phyloP scores from a whole-genome alignment of 1,284 basidiomycete species.

The Athelia sp. region DNA sequence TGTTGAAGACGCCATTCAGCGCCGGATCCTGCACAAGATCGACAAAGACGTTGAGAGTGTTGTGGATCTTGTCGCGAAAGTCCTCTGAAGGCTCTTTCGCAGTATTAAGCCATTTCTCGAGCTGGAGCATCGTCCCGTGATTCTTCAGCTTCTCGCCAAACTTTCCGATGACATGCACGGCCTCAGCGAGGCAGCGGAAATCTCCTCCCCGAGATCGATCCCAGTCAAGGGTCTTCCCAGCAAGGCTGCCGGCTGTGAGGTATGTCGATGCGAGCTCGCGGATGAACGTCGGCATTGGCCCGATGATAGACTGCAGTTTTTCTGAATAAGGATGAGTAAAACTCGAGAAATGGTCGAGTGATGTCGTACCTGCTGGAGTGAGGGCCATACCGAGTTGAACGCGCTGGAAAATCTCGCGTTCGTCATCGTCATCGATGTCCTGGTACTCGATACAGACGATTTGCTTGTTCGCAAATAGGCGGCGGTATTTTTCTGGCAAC shows the following conservation, averaged over 20 bases:
- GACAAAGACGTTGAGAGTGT: conserved; percentile 41
- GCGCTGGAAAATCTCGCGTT: conserved; percentile 78
- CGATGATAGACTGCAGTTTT: conserved; percentile 60
- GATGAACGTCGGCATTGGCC: conserved; percentile 47
- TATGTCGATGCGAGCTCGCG: conserved; percentile 44
- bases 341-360: background rate
- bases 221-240: conserved; percentile 44
- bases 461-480: conserved; percentile 59
- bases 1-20: conserved; percentile 27
- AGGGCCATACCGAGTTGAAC: conserved; percentile 76
- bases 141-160: conserved; percentile 27
- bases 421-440: conserved; percentile 50
- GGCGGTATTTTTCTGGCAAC: conserved; percentile 45
- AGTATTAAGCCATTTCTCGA: conserved; percentile 53
- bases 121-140: conserved; percentile 29
- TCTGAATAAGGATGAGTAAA: conserved; percentile 27
- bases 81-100: conserved; percentile 22
- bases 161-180: conserved; percentile 45
- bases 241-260: conserved; percentile 35
- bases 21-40: conserved; percentile 29
- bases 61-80: conserved; percentile 30
- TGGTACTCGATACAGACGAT: conserved; percentile 71
- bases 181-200: conserved; percentile 55
- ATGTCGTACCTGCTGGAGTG: conserved; percentile 53
- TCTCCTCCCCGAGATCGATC: conserved; percentile 55